Evolutionary conservation across 345 rosid genomes (phyloP).

Genomic region (Gossypium arboreum): DNA sequence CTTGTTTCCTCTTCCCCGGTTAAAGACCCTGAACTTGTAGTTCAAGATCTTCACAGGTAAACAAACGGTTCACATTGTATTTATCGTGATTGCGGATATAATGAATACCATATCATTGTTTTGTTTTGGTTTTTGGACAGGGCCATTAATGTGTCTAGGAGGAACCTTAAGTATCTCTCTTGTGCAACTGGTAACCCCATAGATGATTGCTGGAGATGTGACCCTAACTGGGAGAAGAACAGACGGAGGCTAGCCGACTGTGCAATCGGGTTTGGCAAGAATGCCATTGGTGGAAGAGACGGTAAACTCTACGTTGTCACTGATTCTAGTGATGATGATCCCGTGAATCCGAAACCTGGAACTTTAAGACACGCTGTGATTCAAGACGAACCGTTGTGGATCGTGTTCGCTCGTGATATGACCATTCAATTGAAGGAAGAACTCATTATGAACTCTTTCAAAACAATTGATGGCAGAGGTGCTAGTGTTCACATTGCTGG

Average conservation of each 20-base stretch:
- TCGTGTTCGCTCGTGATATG: constrained; percentile 72
- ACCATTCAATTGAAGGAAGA: constrained; percentile 70
- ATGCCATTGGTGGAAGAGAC: constrained; percentile 68
- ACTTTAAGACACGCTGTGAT: constrained; percentile 71
- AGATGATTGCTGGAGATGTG: constrained; percentile 87
- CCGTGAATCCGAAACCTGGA: constrained; percentile 68
- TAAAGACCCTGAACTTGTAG: constrained; percentile 54
- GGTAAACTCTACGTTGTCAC: constrained; percentile 68
- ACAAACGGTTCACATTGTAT: neutral
- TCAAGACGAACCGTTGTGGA: constrained; percentile 70
- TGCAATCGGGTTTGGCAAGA: constrained; percentile 76
- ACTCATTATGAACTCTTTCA: constrained; percentile 76
- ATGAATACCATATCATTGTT: neutral
- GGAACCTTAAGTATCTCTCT: constrained; percentile 61
- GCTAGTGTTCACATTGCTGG: constrained; percentile 75
- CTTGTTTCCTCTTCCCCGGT: constrained; percentile 43
- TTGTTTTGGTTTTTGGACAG: constrained; percentile 20
- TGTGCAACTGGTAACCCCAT: constrained; percentile 77
- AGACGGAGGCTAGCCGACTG: constrained; percentile 67
- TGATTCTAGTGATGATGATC: constrained; percentile 51
- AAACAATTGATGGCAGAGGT: constrained; percentile 78
- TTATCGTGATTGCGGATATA: neutral
- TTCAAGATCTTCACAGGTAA: constrained; percentile 62
- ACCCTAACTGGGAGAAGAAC: constrained; percentile 69
- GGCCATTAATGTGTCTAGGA: constrained; percentile 61